A percentile compares a stretch with the other conserved stretches of the same genome.
Conservation (phyloP, 148 eudicot genomes). For the Rheum nobile region DNA sequence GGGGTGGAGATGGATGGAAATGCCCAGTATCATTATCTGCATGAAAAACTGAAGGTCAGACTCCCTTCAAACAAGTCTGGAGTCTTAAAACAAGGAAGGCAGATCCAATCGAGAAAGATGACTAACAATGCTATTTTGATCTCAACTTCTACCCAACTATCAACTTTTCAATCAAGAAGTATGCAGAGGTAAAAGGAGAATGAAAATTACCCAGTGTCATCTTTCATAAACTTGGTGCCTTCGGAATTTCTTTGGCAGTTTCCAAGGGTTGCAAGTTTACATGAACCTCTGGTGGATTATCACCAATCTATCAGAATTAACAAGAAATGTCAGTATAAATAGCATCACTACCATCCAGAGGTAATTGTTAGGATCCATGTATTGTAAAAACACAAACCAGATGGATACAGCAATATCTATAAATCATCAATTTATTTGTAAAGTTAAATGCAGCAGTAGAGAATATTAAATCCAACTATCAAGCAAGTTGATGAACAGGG, state of each 20-base stretch:
- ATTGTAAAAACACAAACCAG: background rate
- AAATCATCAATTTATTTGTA: too few species aligned
- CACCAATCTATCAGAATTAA: background rate
- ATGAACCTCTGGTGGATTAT: background rate
- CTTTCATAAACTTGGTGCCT: background rate
- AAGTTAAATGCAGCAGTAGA: background rate
- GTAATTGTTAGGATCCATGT: background rate
- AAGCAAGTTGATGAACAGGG: background rate
- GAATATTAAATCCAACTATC: background rate
- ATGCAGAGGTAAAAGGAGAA: background rate
- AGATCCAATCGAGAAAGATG: too few species aligned
- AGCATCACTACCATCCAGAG: background rate
- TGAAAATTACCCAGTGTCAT: slow-evolving; percentile 1
- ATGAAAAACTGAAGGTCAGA: too few species aligned
- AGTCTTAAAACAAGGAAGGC: too few species aligned
- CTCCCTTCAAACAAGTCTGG: too few species aligned
- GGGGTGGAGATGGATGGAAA: slow-evolving; percentile 21
- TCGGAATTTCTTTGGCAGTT: background rate
- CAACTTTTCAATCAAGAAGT: background rate
- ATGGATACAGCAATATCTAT: background rate
- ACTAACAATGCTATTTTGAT: too few species aligned
- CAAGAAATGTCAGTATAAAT: background rate
- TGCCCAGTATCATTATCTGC: slow-evolving; percentile 31
- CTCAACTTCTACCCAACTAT: background rate
- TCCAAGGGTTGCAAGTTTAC: background rate